Base-by-base conservation (phyloP, 176 grass and related monocot species). In the Aegilops speltoides region DNA sequence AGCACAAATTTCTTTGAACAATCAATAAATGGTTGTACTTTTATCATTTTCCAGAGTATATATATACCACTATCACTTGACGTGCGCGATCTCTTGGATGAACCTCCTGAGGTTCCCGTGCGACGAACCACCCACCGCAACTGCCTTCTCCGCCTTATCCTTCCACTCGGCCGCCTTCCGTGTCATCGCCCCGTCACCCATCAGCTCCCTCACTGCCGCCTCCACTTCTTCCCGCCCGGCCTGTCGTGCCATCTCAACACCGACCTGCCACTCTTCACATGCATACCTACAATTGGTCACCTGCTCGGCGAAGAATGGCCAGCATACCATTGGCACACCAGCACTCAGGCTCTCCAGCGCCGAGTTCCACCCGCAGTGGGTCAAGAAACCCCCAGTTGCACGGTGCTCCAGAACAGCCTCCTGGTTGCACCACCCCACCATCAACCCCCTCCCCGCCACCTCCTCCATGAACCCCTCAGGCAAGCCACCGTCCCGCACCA, bases 301-400 rank as follows among this genome's bases (percentile, higher is more conserved):
- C 82, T 88, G 82, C 82, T 91, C 90, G 2, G 82, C 82, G 63
- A 82, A 77, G 86, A 80, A 88, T 0, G 90, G 90, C 86, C 90
- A 88, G 71, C 86, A 85, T 50, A 88, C 36, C 90, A 91, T 91
- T 1, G 86, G 90, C 82, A 88, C 82, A 4, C 67, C 67, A 10
- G 67, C 33, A 0, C 33, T 15, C 8, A 69, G 66, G 32, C 66
- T 69, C 66, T 69, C 66, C 16, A 31, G 16, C 8, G 32, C 36
- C 0, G 66, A 69, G 66, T 69, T 69, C 66, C 66, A 69, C 7
- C 66, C 66, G 8, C 66, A 69, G 8, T 69, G 32, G 19, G 8
- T 70, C 17, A 70, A 20, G 67, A 70, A 70, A 3, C 33, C 67
- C 0, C 67, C 67, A 9, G 67, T 70, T 9, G 67, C 67, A 9